Percentiles rank a stretch among this genome's conserved stretches.
These are phyloP conservation scores for Trichoderma virens DNA, from an alignment of 495 filamentous ascomycete species.

Conservation along the genomic window DNA sequence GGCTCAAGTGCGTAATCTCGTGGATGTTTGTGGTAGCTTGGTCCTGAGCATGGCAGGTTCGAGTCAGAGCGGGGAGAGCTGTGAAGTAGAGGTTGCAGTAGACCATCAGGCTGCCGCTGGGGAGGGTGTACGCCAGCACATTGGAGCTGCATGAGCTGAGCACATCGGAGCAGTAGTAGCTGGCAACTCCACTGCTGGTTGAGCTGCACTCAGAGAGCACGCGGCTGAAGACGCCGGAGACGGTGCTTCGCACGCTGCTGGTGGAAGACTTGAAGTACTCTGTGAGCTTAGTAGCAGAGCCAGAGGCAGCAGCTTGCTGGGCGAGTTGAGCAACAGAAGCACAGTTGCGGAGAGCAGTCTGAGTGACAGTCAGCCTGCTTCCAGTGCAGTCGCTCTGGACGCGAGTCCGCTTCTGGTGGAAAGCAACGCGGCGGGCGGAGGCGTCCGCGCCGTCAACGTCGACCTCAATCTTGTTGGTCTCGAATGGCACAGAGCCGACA, in stretches of 20 bases:
- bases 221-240: slow-evolving; percentile 43
- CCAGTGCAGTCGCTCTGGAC: slow-evolving; percentile 44
- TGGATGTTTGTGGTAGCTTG: slow-evolving; percentile 54
- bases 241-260: slow-evolving; percentile 32
- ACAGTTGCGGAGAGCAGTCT: slow-evolving; percentile 43
- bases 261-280: slow-evolving; percentile 58
- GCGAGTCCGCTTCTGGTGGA: slow-evolving; percentile 42
- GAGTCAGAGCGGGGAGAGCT: slow-evolving; percentile 34
- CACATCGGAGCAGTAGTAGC: slow-evolving; percentile 45
- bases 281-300: slow-evolving; percentile 41
- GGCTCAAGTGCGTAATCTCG: slow-evolving; percentile 55
- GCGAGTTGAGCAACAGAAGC: slow-evolving; percentile 45
- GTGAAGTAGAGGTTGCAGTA: slow-evolving; percentile 52
- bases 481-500: slow-evolving; percentile 35
- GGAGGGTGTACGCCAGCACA: slow-evolving; percentile 51
- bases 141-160: slow-evolving; percentile 42
- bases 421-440: slow-evolving; percentile 35
- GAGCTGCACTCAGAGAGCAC: slow-evolving; percentile 45
- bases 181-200: slow-evolving; percentile 33
- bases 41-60: slow-evolving; percentile 49
- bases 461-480: slow-evolving; percentile 40
- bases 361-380: slow-evolving; percentile 30
- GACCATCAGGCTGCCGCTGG: slow-evolving; percentile 42
- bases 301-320: slow-evolving; percentile 41
- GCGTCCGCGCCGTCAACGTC: slow-evolving; percentile 45